phyloP scores from a whole-genome alignment of 2,329 filamentous ascomycete species.

The Myotisia sp. region DNA sequence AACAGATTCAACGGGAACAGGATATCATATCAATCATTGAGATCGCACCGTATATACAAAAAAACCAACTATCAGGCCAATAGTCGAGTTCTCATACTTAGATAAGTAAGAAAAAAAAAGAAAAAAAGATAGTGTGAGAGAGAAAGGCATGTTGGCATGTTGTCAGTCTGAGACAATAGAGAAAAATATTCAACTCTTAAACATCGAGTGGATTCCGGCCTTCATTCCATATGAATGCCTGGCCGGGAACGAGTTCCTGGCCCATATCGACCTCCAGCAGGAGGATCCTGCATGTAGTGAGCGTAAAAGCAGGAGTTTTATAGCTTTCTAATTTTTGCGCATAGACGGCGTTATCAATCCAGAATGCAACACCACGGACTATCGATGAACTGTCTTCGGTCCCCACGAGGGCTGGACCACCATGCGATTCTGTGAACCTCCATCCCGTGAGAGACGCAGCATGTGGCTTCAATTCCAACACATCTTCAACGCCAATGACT shows the following conservation, averaged over 20 bases:
- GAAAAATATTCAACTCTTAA: no score
- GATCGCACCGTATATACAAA: no score
- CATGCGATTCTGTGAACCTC: slow-evolving; percentile 5
- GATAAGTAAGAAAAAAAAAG: no score
- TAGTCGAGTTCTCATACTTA: no score
- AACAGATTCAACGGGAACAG: no score
- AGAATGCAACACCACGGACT: slow-evolving; percentile 4
- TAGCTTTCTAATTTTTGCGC: slow-evolving; percentile 5
- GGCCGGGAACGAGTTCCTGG: background rate
- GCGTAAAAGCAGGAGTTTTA: slow-evolving; percentile 1
- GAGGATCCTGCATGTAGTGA: slow-evolving; percentile 2
- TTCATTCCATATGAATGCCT: background rate
- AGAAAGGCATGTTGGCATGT: no score
- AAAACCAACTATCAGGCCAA: no score
- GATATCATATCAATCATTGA: no score
- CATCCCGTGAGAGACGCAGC: slow-evolving; percentile 9
- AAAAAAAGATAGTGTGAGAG: no score
- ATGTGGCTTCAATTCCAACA: background rate
- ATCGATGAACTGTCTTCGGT: slow-evolving; percentile 5
- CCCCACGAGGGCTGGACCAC: slow-evolving; percentile 7
- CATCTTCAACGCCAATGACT: slow-evolving; percentile 3
- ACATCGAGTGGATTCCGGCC: no score
- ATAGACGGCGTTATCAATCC: slow-evolving; percentile 4
- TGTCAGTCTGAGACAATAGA: no score
- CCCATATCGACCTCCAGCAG: background rate